Conservation (phyloP, 257 asterid genomes). For the Asclepias syriaca region DNA sequence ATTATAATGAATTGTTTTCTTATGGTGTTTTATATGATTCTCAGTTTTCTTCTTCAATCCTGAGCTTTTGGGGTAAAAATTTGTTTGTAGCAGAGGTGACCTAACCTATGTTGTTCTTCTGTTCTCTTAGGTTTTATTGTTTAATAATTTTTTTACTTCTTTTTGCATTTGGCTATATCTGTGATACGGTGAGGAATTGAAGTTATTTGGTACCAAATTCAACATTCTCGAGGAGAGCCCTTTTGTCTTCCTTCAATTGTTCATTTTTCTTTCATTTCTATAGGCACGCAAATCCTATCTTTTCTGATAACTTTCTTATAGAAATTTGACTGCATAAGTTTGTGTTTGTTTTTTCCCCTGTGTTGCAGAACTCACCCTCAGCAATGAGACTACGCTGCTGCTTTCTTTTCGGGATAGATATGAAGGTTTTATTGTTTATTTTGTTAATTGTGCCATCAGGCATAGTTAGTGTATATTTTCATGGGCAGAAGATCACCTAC, state of each 20-base stretch:
- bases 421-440: constrained; percentile 48
- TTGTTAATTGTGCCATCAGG: constrained; percentile 53
- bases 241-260: neutral
- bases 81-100: neutral
- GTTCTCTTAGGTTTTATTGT: neutral
- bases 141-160: neutral
- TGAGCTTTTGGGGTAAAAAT: neutral
- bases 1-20: neutral
- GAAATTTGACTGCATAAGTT: neutral
- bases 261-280: neutral
- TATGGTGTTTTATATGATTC: too few species aligned
- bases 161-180: neutral
- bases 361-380: constrained; percentile 45
- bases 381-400: constrained; percentile 51
- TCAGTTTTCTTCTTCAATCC: neutral
- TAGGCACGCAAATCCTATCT: neutral
- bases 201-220: neutral
- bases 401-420: constrained; percentile 56
- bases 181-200: neutral
- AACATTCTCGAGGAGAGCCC: neutral
- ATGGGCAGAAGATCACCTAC: constrained; percentile 82
- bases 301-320: neutral
- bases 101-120: neutral
- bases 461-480: constrained; percentile 42
- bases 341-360: constrained; percentile 12